Percentiles rank a stretch among this genome's conserved stretches.
Conservation (phyloP, 345 rosid species). For the Corchorus capsularis region DNA sequence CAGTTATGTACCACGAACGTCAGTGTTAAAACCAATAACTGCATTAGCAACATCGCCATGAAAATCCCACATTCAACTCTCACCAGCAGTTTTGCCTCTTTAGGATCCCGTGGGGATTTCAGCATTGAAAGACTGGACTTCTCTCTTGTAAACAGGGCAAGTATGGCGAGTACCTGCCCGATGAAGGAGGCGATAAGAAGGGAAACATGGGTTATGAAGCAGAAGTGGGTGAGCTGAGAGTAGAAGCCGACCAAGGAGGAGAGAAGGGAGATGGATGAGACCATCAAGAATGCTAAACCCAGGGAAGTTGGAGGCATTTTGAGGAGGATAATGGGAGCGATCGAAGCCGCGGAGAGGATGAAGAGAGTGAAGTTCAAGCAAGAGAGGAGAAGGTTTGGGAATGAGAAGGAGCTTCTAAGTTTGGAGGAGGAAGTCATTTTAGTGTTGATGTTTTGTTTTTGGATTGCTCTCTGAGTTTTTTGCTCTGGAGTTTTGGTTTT, state of each 20-base stretch:
- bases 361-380: constrained; percentile 54
- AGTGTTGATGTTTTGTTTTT: no score
- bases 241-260: constrained; percentile 53
- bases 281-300: constrained; percentile 49
- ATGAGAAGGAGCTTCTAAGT: constrained; percentile 56
- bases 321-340: constrained; percentile 52
- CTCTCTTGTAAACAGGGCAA: constrained; percentile 52
- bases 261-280: constrained; percentile 50
- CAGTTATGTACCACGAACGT: constrained; percentile 45
- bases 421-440: constrained; percentile 39
- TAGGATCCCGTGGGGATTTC: constrained; percentile 47
- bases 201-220: constrained; percentile 52
- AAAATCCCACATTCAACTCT: constrained; percentile 64
- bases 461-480: neutral
- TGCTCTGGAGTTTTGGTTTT: neutral
- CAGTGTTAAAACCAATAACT: constrained; percentile 46
- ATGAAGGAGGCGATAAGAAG: constrained; percentile 48
- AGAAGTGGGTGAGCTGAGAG: constrained; percentile 43
- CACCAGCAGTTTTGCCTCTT: constrained; percentile 59
- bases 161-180: constrained; percentile 41
- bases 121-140: constrained; percentile 49
- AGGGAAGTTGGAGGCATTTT: constrained; percentile 59
- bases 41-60: constrained; percentile 56
- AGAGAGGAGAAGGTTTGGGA: constrained; percentile 54
- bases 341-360: constrained; percentile 48